Conservation (phyloP, 345 rosid genomes). For the Eucalyptus sp. region DNA sequence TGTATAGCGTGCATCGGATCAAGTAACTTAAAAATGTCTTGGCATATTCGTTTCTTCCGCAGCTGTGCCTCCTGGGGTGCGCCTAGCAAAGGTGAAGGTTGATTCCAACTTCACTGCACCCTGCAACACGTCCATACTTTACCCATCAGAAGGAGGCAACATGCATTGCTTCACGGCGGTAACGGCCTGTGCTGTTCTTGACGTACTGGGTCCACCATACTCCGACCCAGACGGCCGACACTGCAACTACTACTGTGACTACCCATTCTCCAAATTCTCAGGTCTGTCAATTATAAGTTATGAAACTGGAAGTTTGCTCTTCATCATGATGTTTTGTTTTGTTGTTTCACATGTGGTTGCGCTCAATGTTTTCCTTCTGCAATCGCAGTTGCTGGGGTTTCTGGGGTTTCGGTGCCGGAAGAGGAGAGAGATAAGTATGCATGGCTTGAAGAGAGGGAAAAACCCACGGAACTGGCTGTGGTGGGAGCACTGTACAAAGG, state of each 20-base stretch:
- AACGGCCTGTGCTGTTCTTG: constrained; percentile 86
- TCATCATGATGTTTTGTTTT: not conserved
- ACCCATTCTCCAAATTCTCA: constrained; percentile 34
- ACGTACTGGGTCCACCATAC: constrained; percentile 92
- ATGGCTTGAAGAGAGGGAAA: constrained; percentile 67
- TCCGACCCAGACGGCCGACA: constrained; percentile 61
- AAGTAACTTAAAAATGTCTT: not conserved
- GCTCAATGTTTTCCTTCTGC: not conserved
- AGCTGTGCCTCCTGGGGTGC: constrained; percentile 34
- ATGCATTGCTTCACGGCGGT: constrained; percentile 86
- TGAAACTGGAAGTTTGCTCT: not conserved
- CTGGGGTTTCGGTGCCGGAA: constrained; percentile 23
- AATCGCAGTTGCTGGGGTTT: constrained; percentile 22
- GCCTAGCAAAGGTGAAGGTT: constrained; percentile 68
- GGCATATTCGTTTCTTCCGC: not conserved
- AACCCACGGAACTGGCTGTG: constrained; percentile 41
- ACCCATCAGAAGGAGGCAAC: constrained; percentile 92
- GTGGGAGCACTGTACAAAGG: constrained; percentile 42
- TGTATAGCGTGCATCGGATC: not conserved
- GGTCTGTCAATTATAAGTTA: constrained; percentile 13
- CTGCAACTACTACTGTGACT: constrained; percentile 61
- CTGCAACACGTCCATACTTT: constrained; percentile 66
- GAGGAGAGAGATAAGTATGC: constrained; percentile 45
- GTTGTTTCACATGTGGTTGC: not conserved
- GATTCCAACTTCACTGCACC: constrained; percentile 62